A percentile compares a stretch with the other conserved stretches of the same genome.
Evolutionary conservation across 2,329 filamentous ascomycete species (phyloP).

Genomic region (Pestalotiopsis sp.): DNA sequence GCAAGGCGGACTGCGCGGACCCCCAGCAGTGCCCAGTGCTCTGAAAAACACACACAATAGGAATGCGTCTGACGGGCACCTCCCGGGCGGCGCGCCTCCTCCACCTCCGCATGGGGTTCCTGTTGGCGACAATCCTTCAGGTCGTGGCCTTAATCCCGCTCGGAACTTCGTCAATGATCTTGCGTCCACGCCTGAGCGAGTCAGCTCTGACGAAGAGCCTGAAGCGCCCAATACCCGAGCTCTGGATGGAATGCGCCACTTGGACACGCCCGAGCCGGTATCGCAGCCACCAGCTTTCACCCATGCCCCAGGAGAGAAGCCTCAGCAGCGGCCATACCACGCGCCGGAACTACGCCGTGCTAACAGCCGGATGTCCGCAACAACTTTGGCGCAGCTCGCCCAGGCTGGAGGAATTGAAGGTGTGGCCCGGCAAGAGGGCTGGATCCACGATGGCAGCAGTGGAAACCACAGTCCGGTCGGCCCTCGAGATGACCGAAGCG

Average conservation of each 20-base stretch:
- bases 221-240: constrained; percentile 47
- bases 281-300: constrained; percentile 77
- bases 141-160: constrained; percentile 37
- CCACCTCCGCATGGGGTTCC: constrained; percentile 27
- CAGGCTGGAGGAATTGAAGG: constrained; percentile 62
- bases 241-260: constrained; percentile 55
- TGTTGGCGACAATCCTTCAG: constrained; percentile 31
- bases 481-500: constrained; percentile 37
- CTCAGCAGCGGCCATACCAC: constrained; percentile 70
- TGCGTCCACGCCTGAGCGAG: constrained; percentile 51
- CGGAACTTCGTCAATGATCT: constrained; percentile 46
- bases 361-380: constrained; percentile 81
- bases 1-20: constrained; percentile 37
- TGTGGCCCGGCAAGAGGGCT: constrained; percentile 33
- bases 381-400: constrained; percentile 79
- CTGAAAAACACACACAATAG: constrained; percentile 41
- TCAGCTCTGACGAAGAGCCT: constrained; percentile 60
- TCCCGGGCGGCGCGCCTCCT: constrained; percentile 24
- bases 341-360: constrained; percentile 78
- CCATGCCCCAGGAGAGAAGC: constrained; percentile 72
- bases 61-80: constrained; percentile 50
- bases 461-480: constrained; percentile 33
- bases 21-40: constrained; percentile 35
- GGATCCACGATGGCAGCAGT: constrained; percentile 31
- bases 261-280: constrained; percentile 75